phyloP scores from a whole-genome alignment of 2,329 filamentous ascomycete genomes.

The Trichoderma pleuroti region DNA sequence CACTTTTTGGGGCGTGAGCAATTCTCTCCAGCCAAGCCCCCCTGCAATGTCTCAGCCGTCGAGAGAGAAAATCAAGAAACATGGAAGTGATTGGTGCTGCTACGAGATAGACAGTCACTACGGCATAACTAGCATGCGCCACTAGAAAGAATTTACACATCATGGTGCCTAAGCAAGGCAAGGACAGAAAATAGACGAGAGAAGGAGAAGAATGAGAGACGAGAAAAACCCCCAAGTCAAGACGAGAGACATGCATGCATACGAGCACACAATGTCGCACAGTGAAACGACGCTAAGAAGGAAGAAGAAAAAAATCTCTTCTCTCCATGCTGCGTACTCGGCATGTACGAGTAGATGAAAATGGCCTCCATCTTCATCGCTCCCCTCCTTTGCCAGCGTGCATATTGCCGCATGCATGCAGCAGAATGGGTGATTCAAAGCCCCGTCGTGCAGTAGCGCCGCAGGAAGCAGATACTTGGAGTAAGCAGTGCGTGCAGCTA shows the following conservation, averaged over 20 bases:
- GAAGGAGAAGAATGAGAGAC: not conserved
- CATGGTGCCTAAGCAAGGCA: not conserved
- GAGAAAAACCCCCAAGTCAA: not conserved
- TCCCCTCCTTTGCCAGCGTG: not conserved
- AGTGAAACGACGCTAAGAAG: not conserved
- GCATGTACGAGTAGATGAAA: not conserved
- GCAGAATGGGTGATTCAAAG: constrained; percentile 7
- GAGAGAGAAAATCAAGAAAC: not conserved
- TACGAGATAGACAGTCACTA: not conserved
- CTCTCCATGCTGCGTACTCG: not conserved
- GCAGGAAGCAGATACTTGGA: not conserved
- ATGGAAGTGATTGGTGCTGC: not conserved
- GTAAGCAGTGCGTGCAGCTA: constrained; percentile 12
- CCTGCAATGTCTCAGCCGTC: not conserved
- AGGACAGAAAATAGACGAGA: not conserved
- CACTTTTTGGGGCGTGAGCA: not conserved
- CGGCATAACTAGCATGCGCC: not conserved
- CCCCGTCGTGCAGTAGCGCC: constrained; percentile 9
- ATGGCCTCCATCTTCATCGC: not conserved
- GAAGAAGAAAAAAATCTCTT: not conserved
- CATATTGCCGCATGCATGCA: constrained; percentile 2
- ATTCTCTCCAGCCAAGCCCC: not conserved
- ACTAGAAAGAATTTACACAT: not conserved
- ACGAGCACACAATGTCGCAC: constrained; percentile 7
- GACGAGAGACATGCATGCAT: not conserved